These are phyloP conservation scores for Ascochyta koolunga DNA, from an alignment of 2,329 filamentous ascomycete species.

Conservation along the genomic window DNA sequence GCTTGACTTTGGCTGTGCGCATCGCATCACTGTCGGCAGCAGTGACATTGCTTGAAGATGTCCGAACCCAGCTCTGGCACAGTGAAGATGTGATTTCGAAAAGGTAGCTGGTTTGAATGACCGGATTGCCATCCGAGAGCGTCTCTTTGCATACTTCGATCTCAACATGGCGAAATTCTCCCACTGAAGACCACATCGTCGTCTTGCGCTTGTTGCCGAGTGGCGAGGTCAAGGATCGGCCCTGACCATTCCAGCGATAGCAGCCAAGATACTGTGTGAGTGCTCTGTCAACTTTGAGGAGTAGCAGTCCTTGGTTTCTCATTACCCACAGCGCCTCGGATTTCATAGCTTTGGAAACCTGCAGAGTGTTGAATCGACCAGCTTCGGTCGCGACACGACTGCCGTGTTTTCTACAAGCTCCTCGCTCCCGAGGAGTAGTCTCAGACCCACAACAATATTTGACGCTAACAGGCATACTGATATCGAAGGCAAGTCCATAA, in stretches of 20 bases:
- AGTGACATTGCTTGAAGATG: not conserved
- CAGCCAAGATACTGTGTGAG: slow-evolving; percentile 12
- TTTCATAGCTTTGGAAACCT: slow-evolving; percentile 13
- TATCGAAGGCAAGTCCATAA: slow-evolving; percentile 13
- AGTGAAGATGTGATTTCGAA: slow-evolving; percentile 11
- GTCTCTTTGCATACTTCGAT: slow-evolving; percentile 4
- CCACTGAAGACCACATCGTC: slow-evolving; percentile 19
- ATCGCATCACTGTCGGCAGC: too few species aligned
- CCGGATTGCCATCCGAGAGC: slow-evolving; percentile 5
- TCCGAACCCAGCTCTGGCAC: slow-evolving; percentile 14
- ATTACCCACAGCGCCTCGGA: slow-evolving; percentile 22
- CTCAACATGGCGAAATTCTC: slow-evolving; percentile 9
- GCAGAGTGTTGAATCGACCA: slow-evolving; percentile 22
- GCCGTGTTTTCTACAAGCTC: slow-evolving; percentile 22
- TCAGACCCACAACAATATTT: slow-evolving; percentile 22
- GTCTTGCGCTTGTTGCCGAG: not conserved
- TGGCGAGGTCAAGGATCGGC: not conserved
- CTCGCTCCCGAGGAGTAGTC: slow-evolving; percentile 18
- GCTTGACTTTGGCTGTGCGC: slow-evolving; percentile 9
- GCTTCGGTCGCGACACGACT: not conserved
- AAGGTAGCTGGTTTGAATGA: slow-evolving; percentile 4
- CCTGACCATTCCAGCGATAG: slow-evolving; percentile 1
- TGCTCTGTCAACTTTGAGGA: not conserved
- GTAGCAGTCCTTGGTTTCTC: slow-evolving; percentile 5
- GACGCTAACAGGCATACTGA: slow-evolving; percentile 9